Evolutionary conservation across 2,329 filamentous ascomycete genomes (phyloP), one percentile per base, ranked within the genome.

Genomic region (Aulographum hederae): DNA sequence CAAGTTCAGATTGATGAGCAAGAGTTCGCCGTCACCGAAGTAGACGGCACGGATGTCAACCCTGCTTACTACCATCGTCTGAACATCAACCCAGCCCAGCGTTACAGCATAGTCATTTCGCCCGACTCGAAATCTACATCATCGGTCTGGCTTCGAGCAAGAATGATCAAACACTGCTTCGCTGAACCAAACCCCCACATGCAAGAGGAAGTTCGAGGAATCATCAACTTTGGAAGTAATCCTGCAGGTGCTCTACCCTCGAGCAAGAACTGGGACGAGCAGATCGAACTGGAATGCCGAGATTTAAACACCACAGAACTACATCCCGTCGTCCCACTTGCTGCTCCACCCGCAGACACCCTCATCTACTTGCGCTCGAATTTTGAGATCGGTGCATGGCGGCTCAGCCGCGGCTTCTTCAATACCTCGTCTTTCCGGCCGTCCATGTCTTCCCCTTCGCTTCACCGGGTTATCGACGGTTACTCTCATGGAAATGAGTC

Each of bases 1-100:
- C 67, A 76, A 38, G 56, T 78, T 6, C 66, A 69, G 30, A 53
- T 79, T 25, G 76, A 80, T 38, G 64, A 73, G 39, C 75, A 79
- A 38, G 46, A 57, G 30, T 61, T 74, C 31, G 58, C 61, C 21
- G 53, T 79, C 25, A 71, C 70, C 3, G 74, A 79, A 47, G 69
- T 73, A 0, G 75, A 80, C 44, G 73, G 73, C 5, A 74, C 67
- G 3, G 59, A 67, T 18, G 61, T 78, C 3, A 50, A 60, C 19
- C 71, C 75, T 0, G 49, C 58, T 6, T 51, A 56, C 4, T 64
- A 68, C 25, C 61, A 67, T 37, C 58, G 65, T 3, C 47, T 80
- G 21, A 67, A 73, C 37, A 66, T 81, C 37, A 63, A 66, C 18
- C 72, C 75, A 0, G 75, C 73, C 1, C 76, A 81, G 43, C 64